Percentiles rank a stretch among this genome's conserved stretches.
These are phyloP conservation scores for Ophiostoma novo-ulmi DNA, from an alignment of 2,329 filamentous ascomycete species.

Conservation along the genomic window DNA sequence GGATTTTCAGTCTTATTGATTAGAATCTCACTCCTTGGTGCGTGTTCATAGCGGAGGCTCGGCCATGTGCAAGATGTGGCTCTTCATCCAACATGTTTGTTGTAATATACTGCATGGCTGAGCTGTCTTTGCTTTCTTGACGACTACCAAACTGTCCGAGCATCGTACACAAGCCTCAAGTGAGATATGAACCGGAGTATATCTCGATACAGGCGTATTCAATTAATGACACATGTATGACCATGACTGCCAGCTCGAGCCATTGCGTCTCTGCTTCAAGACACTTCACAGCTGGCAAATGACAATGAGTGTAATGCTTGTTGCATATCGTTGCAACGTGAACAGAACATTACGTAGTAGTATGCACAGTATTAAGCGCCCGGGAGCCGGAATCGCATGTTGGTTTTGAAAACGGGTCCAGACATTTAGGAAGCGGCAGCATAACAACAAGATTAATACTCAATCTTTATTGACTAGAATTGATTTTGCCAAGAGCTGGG, in stretches of 20 bases:
- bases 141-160: not conserved
- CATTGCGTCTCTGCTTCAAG: no score
- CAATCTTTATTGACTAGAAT: no score
- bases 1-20: not conserved
- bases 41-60: not conserved
- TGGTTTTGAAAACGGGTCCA: not conserved
- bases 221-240: not conserved
- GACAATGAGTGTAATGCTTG: not conserved
- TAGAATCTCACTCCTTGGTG: not conserved
- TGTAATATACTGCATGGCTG: not conserved
- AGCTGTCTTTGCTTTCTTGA: not conserved
- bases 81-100: not conserved
- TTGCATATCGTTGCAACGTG: not conserved
- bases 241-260: no score
- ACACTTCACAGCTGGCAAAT: no score
- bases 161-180: not conserved
- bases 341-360: not conserved
- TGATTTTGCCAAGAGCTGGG: no score
- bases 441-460: not conserved
- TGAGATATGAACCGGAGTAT: not conserved
- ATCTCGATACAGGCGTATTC: not conserved
- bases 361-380: not conserved
- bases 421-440: not conserved
- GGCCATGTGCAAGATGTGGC: not conserved
- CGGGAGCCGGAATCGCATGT: not conserved